Conservation (phyloP, 2,329 filamentous ascomycete species). For the Aspergillus arachidicola region DNA sequence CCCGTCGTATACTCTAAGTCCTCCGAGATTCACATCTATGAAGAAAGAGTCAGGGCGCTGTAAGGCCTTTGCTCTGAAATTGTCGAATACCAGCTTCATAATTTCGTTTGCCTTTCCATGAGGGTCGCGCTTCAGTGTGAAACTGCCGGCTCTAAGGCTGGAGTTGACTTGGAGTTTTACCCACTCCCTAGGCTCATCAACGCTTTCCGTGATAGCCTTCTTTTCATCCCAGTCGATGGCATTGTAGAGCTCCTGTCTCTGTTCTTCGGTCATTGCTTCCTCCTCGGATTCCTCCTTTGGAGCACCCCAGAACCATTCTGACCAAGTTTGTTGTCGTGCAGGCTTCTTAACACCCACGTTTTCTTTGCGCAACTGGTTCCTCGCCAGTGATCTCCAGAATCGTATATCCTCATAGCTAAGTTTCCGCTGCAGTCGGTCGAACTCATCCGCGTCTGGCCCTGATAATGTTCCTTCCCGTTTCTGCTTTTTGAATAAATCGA, state of each 20-base stretch:
- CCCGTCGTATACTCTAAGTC: conserved; percentile 91
- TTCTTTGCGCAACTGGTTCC: conserved; percentile 94
- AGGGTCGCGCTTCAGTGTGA: conserved; percentile 85
- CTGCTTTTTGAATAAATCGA: conserved; percentile 93
- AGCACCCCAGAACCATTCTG: conserved; percentile 87
- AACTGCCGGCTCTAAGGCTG: conserved; percentile 92
- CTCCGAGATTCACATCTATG: conserved; percentile 85
- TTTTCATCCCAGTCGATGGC: conserved; percentile 99
- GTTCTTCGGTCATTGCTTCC: conserved; percentile 88
- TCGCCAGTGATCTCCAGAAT: conserved; percentile 93
- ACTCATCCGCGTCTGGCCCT: conserved; percentile 69
- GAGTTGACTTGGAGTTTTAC: conserved; percentile 92
- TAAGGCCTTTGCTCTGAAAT: conserved; percentile 86
- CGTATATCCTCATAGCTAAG: conserved; percentile 91
- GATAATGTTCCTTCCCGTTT: conserved; percentile 72
- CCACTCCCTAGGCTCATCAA: conserved; percentile 87
- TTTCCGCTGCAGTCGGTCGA: conserved; percentile 81
- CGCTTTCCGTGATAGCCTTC: conserved; percentile 79
- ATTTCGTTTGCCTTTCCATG: conserved; percentile 79
- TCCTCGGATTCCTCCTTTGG: conserved; percentile 75
- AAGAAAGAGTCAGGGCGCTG: conserved; percentile 90
- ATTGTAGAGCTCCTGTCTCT: conserved; percentile 93
- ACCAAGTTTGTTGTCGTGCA: conserved; percentile 78
- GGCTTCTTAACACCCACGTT: conserved; percentile 82
- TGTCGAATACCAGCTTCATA: conserved; percentile 88